phyloP scores from a whole-genome alignment of 208 protist species.

The Crithidia fasciculata region DNA sequence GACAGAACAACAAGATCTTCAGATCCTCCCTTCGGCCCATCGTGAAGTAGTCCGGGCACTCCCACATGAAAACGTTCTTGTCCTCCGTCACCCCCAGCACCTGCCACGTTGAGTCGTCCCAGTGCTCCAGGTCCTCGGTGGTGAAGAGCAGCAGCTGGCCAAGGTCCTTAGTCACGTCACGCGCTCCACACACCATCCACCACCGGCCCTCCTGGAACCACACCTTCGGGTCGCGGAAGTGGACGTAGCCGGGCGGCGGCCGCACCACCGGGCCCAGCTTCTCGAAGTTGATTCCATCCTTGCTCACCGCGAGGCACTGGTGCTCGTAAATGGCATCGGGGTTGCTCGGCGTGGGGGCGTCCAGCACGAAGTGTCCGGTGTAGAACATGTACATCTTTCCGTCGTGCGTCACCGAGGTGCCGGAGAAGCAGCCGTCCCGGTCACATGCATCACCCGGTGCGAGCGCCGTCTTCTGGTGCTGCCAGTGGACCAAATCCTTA shows the following conservation, averaged over 20 bases:
- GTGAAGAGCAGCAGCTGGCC: constrained; percentile 50
- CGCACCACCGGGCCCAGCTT: constrained; percentile 40
- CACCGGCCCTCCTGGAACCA: constrained; percentile 40
- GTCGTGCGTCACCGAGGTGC: constrained; percentile 39
- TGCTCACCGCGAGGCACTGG: constrained; percentile 65
- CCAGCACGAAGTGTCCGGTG: constrained; percentile 50
- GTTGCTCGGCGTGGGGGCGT: constrained; percentile 27
- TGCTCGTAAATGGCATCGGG: constrained; percentile 44
- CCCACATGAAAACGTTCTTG: constrained; percentile 65
- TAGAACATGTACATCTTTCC: constrained; percentile 61
- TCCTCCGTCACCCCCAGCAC: constrained; percentile 37
- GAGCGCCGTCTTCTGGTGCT: constrained; percentile 41
- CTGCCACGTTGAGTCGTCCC: constrained; percentile 40
- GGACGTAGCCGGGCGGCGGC: constrained; percentile 36
- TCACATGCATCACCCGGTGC: constrained; percentile 52
- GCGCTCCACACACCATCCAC: constrained; percentile 56
- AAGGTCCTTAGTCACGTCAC: constrained; percentile 36
- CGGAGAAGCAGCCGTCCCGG: constrained; percentile 66
- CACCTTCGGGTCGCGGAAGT: constrained; percentile 58
- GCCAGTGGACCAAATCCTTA: constrained; percentile 56
- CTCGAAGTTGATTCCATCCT: constrained; percentile 40
- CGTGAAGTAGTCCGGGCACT: constrained; percentile 54
- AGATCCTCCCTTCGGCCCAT: constrained; percentile 13
- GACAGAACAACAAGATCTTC: constrained; percentile 43
- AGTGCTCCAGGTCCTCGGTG: constrained; percentile 30